Percentiles rank a stretch among this genome's conserved stretches.
Evolutionary conservation across 495 filamentous ascomycete species (phyloP).

Genomic region (Trichoderma reesei): DNA sequence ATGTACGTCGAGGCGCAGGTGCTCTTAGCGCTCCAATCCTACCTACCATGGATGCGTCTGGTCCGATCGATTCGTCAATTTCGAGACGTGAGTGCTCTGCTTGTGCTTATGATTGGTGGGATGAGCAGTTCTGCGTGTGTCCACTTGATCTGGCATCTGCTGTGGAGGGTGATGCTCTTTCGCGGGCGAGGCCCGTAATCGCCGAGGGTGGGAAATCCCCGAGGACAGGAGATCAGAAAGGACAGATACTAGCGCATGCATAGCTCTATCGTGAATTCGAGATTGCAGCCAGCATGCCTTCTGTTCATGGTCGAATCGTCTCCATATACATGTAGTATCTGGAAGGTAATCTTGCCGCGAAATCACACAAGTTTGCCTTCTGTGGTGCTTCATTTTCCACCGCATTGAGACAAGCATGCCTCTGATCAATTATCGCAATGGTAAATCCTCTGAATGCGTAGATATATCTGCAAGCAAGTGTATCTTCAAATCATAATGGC

Average conservation of each 20-base stretch:
- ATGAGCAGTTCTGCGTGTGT: not conserved
- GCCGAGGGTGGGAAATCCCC: not conserved
- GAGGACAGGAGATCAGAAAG: too few relatives aligned
- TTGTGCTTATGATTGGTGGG: too few relatives aligned
- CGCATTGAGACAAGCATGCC: not conserved
- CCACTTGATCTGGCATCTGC: not conserved
- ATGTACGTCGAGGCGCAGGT: too few relatives aligned
- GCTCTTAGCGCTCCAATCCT: not conserved
- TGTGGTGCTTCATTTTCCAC: not conserved
- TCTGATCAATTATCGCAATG: not conserved
- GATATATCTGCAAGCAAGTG: conserved; percentile 3
- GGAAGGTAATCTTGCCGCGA: too few relatives aligned
- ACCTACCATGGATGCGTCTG: too few relatives aligned
- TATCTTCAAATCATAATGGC: not conserved
- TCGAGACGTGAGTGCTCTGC: too few relatives aligned
- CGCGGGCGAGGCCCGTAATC: not conserved
- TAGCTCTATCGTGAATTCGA: too few relatives aligned
- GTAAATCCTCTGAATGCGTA: not conserved
- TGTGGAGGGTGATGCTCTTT: not conserved
- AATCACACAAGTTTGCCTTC: not conserved
- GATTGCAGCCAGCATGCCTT: too few relatives aligned
- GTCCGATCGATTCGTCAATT: too few relatives aligned
- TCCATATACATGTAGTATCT: too few relatives aligned
- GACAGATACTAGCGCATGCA: too few relatives aligned
- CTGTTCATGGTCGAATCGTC: too few relatives aligned